Percentiles rank a stretch among this genome's conserved stretches.
phyloP scores from a whole-genome alignment of 1,139 yeast species.

The Trichomonascaceae sp. region DNA sequence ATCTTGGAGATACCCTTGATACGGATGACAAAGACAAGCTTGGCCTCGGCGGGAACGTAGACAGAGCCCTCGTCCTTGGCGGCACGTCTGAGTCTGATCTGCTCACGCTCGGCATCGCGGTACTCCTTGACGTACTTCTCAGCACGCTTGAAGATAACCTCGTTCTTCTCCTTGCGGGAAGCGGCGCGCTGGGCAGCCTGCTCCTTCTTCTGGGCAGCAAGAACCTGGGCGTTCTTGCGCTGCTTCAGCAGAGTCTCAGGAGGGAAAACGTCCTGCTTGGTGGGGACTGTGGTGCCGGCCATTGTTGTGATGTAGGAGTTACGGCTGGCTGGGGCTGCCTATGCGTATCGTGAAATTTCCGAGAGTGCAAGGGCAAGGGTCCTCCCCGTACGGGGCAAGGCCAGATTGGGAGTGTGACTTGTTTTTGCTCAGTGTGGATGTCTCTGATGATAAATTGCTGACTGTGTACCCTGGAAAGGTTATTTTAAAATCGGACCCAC shows the following conservation, averaged over 20 bases:
- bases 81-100: constrained; percentile 87
- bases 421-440: no score
- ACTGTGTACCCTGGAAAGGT: no score
- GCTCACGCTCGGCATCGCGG: constrained; percentile 88
- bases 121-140: constrained; percentile 98
- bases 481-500: no score
- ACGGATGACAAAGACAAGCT: constrained; percentile 95
- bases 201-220: constrained; percentile 32
- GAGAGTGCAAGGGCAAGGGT: no score
- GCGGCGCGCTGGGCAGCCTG: constrained; percentile 60
- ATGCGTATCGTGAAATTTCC: no score
- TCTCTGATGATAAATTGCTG: no score
- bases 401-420: no score
- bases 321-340: no score
- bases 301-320: no score
- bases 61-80: constrained; percentile 79
- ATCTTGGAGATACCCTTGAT: constrained; percentile 99
- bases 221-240: constrained; percentile 55
- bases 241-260: constrained; percentile 98
- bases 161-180: constrained; percentile 90
- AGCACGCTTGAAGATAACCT: constrained; percentile 92
- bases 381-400: no score
- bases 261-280: constrained; percentile 28
- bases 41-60: constrained; percentile 94
- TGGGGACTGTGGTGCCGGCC: constrained; percentile 19